phyloP scores from a whole-genome alignment of 2,329 filamentous ascomycete species.

The Parastagonospora nodorum region DNA sequence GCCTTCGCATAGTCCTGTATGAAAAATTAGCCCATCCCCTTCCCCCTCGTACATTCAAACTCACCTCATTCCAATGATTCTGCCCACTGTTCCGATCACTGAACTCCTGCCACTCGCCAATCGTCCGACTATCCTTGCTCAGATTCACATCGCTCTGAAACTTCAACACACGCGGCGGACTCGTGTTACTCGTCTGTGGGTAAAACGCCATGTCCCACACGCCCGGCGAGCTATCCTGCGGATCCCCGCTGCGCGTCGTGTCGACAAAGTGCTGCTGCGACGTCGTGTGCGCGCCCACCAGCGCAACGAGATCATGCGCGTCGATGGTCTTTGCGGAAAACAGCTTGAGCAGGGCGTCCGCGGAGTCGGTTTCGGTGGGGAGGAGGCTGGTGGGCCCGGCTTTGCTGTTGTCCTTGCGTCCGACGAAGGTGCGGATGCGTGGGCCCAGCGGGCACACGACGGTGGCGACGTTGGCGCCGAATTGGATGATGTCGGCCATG shows the following conservation, averaged over 20 bases:
- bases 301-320: constrained; percentile 43
- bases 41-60: no score
- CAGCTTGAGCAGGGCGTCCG: constrained; percentile 42
- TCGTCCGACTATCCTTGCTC: constrained; percentile 40
- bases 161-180: constrained; percentile 42
- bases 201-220: constrained; percentile 48
- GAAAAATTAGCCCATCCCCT: background rate
- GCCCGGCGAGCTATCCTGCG: constrained; percentile 45
- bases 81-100: constrained; percentile 28
- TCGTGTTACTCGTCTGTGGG: constrained; percentile 33
- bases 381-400: constrained; percentile 42
- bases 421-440: constrained; percentile 45
- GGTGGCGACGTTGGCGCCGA: constrained; percentile 45
- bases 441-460: constrained; percentile 48
- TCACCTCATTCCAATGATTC: constrained; percentile 42
- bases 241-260: constrained; percentile 36
- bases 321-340: constrained; percentile 48
- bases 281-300: constrained; percentile 47
- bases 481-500: constrained; percentile 48
- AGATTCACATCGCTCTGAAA: constrained; percentile 45
- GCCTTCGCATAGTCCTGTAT: constrained; percentile 56
- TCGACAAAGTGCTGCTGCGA: constrained; percentile 46
- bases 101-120: constrained; percentile 40
- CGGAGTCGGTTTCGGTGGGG: constrained; percentile 38
- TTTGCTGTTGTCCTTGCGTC: constrained; percentile 44